Evolutionary conservation across 768 basidiomycete genomes (phyloP), one percentile per base, ranked within the genome.

Genomic region (Lactarius tabidus): DNA sequence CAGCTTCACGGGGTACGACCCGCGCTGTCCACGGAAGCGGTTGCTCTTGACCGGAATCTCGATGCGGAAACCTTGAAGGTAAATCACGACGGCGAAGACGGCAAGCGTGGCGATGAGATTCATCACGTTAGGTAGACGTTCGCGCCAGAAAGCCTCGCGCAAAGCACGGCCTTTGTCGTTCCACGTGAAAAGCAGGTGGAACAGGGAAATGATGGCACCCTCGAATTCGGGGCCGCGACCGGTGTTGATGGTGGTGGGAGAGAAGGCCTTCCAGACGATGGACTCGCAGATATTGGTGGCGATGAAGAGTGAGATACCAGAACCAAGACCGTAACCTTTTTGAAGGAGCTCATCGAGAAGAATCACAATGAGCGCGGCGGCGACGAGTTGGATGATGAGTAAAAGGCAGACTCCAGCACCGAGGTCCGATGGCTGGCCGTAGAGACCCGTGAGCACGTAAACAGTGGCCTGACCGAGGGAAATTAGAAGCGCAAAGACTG

Each of bases 231-330:
- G 91, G 3, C 96, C 96, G 68, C 96, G 91, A 43, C 96, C 97
- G 36, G 95, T 98, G 84, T 98, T 98, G 78, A 98, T 79, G 54
- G 97, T 98, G 26, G 94, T 98, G 12, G 97, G 97, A 1, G 93
- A 95, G 80, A 99, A 98, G 1, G 96, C 97, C 74, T 99, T 99
- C 96, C 96, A 99, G 74, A 98, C 87, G 79, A 99, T 98, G 68
- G 90, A 93, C 77, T 99, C 97, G 77, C 96, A 98, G 71, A 99
- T 98, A 83, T 98, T 99, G 80, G 97, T 98, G 5, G 96, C 97
- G 72, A 98, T 97, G 85, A 98, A 98, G 64, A 98, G 89, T 64
- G 95, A 95, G 77, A 99, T 98, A 68, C 97, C 97, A 6, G 93
- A 95, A 64, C 97, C 97, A 68, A 98, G 92, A 74, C 97, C 96